Percentiles rank a stretch among this genome's conserved stretches.
Evolutionary conservation across 1,284 basidiomycete genomes (phyloP).

Genomic region (Butyriboletus appendiculatus): DNA sequence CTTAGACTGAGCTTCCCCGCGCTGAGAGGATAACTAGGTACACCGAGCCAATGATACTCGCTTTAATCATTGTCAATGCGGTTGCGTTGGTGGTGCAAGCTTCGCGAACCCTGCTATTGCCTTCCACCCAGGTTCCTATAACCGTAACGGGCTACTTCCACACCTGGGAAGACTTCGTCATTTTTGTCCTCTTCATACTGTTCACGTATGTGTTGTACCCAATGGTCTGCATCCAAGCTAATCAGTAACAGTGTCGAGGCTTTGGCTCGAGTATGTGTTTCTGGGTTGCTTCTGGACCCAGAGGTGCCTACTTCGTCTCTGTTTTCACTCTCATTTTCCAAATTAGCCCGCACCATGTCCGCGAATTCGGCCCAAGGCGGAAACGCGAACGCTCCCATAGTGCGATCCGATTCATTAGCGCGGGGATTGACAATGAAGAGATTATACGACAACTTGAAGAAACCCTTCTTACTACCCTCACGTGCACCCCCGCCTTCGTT

Average conservation of each 20-base stretch:
- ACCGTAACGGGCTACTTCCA: conserved; percentile 78
- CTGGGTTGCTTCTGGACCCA: conserved; percentile 90
- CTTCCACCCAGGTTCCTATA: conserved; percentile 44
- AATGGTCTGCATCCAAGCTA: not conserved
- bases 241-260: conserved; percentile 69
- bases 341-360: conserved; percentile 33
- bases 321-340: conserved; percentile 48
- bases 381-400: conserved; percentile 4
- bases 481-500: conserved; percentile 13
- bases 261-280: conserved; percentile 87
- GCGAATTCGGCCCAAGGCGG: conserved; percentile 9
- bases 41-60: conserved; percentile 86
- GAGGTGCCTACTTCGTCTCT: conserved; percentile 62
- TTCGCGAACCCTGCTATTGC: conserved; percentile 52
- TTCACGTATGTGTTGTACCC: conserved; percentile 71
- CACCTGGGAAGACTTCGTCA: conserved; percentile 82
- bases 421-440: conserved; percentile 32
- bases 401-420: conserved; percentile 25
- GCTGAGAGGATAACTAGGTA: conserved; percentile 50
- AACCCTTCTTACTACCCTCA: conserved; percentile 36
- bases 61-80: conserved; percentile 85
- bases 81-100: conserved; percentile 85
- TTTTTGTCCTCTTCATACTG: conserved; percentile 82
- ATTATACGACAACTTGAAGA: conserved; percentile 34
- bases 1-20: not conserved